A percentile compares a stretch with the other conserved stretches of the same genome.
Evolutionary conservation across 345 rosid genomes (phyloP).

Genomic region (Psidium guajava): DNA sequence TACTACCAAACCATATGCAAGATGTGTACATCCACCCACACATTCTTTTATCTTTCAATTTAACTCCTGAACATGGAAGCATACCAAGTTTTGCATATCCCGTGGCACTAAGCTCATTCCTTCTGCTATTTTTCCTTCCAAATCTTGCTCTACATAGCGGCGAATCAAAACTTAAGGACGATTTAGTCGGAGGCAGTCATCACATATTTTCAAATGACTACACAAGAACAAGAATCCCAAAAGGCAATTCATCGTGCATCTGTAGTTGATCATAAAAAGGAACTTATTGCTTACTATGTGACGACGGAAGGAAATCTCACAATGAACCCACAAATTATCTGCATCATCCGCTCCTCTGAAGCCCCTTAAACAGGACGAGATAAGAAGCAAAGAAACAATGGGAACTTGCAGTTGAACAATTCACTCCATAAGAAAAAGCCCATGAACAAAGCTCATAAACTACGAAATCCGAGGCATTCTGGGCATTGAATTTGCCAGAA

Average conservation of each 20-base stretch:
- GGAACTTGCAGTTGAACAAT: neutral
- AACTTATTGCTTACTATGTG: neutral
- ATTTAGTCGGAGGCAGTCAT: neutral
- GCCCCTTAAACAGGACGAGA: neutral
- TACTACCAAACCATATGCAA: neutral
- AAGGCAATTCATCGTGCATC: neutral
- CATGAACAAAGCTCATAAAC: neutral
- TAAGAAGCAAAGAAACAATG: neutral
- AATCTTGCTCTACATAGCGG: neutral
- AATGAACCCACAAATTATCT: neutral
- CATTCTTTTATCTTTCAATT: neutral
- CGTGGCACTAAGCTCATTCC: neutral
- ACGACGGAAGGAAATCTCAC: neutral
- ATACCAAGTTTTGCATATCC: neutral
- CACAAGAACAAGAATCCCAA: neutral
- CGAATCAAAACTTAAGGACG: neutral
- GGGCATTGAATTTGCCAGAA: neutral
- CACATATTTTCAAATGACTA: conserved; percentile 20
- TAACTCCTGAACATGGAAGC: neutral
- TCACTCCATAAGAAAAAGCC: neutral
- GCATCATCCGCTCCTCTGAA: neutral
- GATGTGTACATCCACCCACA: neutral
- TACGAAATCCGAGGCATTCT: neutral
- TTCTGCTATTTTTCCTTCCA: neutral
- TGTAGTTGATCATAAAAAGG: neutral